Evolutionary conservation across 2,329 filamentous ascomycete genomes (phyloP).

Genomic region (Calycina herbarum): DNA sequence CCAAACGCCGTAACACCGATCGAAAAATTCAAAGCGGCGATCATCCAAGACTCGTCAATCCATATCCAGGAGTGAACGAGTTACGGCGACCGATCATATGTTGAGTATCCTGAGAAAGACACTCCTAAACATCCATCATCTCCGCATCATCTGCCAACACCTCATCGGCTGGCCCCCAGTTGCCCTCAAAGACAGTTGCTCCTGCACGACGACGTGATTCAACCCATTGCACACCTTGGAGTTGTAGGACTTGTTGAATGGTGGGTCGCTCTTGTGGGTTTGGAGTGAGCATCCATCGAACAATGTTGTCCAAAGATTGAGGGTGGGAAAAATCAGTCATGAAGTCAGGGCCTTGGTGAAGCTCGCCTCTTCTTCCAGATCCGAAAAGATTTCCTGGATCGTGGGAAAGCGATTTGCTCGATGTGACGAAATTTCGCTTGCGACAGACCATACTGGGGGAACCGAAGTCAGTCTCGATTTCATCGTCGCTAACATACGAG

Average conservation of each 20-base stretch:
- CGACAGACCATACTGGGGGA: slow-evolving; percentile 37
- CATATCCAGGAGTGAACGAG: slow-evolving; percentile 36
- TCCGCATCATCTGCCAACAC: slow-evolving; percentile 40
- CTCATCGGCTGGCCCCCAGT: slow-evolving; percentile 79
- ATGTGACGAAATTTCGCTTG: slow-evolving; percentile 34
- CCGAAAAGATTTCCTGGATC: slow-evolving; percentile 39
- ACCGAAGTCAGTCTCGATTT: slow-evolving; percentile 40
- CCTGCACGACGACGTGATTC: slow-evolving; percentile 74
- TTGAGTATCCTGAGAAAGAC: slow-evolving; percentile 23
- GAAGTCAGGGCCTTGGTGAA: slow-evolving; percentile 74
- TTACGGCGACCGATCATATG: slow-evolving; percentile 20
- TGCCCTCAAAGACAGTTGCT: slow-evolving; percentile 94
- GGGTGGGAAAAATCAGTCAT: slow-evolving; percentile 77
- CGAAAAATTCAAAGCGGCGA: slow-evolving; percentile 25
- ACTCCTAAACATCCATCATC: slow-evolving; percentile 40
- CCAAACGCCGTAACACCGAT: slow-evolving; percentile 29
- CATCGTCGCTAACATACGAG: slow-evolving; percentile 42
- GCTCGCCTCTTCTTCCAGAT: slow-evolving; percentile 52
- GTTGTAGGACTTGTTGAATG: slow-evolving; percentile 69
- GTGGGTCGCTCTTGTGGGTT: slow-evolving; percentile 72
- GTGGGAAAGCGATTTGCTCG: slow-evolving; percentile 36
- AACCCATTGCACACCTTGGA: slow-evolving; percentile 79
- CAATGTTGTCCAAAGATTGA: slow-evolving; percentile 79
- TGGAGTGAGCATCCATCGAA: slow-evolving; percentile 84
- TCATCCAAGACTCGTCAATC: slow-evolving; percentile 33